Base-by-base conservation (phyloP, 2,329 filamentous ascomycete species). In the Diplodia scrobiculata region DNA sequence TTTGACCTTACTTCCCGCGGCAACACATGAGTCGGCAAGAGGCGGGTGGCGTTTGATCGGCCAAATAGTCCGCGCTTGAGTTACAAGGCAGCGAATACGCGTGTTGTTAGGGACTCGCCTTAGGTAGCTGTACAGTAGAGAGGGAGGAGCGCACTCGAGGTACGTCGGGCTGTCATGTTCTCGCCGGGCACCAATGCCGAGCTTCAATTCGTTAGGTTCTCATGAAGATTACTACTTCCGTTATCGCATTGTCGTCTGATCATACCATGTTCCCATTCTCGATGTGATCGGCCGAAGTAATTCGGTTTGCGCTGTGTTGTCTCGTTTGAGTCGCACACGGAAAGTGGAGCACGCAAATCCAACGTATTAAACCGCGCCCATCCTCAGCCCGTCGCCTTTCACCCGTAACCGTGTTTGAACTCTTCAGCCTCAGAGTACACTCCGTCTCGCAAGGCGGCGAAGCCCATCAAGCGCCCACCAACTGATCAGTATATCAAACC, bases 11-110 rank as follows among this genome's bases (percentile, higher is more conserved):
- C 5, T 41, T 41, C 38, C 38, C 38, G 14, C 38, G 38, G 38
- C 13, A 5, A 5, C 38, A 14, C 38, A 41, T 17, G 38, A 41
- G 14, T 41, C 36, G 36, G 36, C 13, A 14, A 41, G 6, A 32
- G 29, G 29, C 29, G 29, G 29, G 29, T 59, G 38, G 27, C 54
- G 54, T 59, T 38, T 47, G 21, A 25, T 55, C 53, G 53, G 53
- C 53, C 53, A 32, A 32, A 1, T 5, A 9, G 7, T 5, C 29
- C 29, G 6, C 29, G 29, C 29, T 32, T 32, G 29, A 9, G 7
- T 32, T 32, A 32, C 7, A 9, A 32, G 29, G 29, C 29, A 32
- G 29, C 29, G 29, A 32, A 32, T 32, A 34, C 21, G 19, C 34
- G 34, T 6, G 48, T 25, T 2, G 7, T 25, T 50, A 17, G 48